Conservation (phyloP, 2,329 filamentous ascomycete species). For the Phyllosticta capitalensis region DNA sequence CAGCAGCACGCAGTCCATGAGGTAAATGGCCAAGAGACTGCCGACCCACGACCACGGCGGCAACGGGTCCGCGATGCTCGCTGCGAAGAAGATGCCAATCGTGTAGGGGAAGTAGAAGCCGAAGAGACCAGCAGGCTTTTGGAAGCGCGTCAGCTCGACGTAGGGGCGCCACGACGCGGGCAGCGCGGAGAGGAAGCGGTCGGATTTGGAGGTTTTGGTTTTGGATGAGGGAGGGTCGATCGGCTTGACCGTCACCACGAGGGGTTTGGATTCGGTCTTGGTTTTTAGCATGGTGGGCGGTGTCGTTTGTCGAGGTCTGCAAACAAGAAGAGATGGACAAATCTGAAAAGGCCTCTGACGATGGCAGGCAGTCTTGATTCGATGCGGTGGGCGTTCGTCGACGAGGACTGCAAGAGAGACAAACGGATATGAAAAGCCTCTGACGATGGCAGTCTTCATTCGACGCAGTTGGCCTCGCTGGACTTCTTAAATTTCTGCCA, state of each 20-base stretch:
- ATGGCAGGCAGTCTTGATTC: too few species aligned
- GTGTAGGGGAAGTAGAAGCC: constrained; percentile 5
- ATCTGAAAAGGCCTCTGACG: too few species aligned
- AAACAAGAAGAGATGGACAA: background rate
- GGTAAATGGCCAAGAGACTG: background rate
- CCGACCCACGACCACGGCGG: background rate
- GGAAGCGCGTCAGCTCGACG: constrained; percentile 2
- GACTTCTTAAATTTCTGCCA: background rate
- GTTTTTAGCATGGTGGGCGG: background rate
- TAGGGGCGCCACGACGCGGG: background rate
- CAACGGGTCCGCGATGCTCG: background rate
- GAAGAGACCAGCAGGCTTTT: background rate
- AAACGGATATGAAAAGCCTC: too few species aligned
- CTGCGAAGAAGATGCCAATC: constrained; percentile 1
- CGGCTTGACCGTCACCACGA: background rate
- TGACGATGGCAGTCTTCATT: background rate
- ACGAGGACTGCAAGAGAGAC: too few species aligned
- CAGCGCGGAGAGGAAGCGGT: background rate
- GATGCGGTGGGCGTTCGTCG: too few species aligned
- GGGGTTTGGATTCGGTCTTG: background rate
- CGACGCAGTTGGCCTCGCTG: background rate
- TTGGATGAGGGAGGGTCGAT: background rate
- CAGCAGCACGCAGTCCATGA: background rate
- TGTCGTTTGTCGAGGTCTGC: background rate
- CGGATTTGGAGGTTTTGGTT: background rate